Evolutionary conservation across 108 stramenopile species (phyloP), one percentile per base, ranked within the genome.

Genomic region (Skeletonema costatum): DNA sequence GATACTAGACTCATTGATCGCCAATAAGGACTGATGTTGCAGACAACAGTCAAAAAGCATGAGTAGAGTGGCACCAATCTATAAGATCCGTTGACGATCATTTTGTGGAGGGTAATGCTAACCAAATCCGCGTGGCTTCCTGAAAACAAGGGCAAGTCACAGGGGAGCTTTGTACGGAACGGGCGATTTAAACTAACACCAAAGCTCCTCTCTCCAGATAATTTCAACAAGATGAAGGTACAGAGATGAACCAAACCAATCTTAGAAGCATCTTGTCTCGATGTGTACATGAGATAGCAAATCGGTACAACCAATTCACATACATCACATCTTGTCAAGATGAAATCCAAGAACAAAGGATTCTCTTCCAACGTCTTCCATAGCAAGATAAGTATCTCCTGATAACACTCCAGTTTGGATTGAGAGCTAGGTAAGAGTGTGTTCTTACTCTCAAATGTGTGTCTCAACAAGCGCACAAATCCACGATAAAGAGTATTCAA

Each of bases 291-390:
- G 32, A 99, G 75, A 78, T 85, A 99, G 81, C 94, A 98, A 60
- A 99, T 85, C 8, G 99, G 99, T 12, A 94, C 92, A 38, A 99
- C 71, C 31, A 99, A 41, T 69, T 96, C 84, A 51, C 85, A 89
- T 41, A 98, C 75, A 67, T 95, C 90, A 74, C 91, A 90, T 53
- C 87, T 69, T 17, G 88, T 89, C 71, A 98, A 78, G 9, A 97
- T 81, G 79, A 96, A 97, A 67, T 87, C 84, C 87, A 93, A 88
- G 74, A 99, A 98, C 1, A 89, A 60, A 6, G 95, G 93, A 78
- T 98, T 99, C 63, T 96, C 96, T 68, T 98, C 97, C 35, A 99
- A 73, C 25, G 97, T 87, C 86, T 99, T 97, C 99, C 99, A 99
- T 11, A 99, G 77, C 50, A 99, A 83, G 12, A 98, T 93, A 29